Conservation (phyloP, 2,329 filamentous ascomycete species). For the Trichoderma sp. region DNA sequence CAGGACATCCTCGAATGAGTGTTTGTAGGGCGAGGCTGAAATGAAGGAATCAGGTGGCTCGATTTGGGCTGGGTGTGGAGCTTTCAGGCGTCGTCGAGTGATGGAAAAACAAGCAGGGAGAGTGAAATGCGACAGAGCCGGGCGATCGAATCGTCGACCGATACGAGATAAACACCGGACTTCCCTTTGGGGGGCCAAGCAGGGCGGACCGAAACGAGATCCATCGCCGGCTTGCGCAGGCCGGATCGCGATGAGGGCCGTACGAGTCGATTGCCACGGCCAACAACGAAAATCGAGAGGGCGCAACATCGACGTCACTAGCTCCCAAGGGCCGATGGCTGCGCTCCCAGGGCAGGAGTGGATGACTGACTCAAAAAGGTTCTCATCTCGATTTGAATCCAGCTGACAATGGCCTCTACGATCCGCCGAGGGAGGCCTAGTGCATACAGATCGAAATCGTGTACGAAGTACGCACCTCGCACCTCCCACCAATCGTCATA, state of each 20-base stretch:
- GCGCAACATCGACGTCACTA: conserved; percentile 2
- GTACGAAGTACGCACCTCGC: no score
- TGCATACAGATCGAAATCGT: background rate
- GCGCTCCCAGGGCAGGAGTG: background rate
- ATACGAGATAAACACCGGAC: background rate
- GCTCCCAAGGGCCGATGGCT: background rate
- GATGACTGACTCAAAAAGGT: background rate
- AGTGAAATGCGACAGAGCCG: background rate
- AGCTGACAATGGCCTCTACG: background rate
- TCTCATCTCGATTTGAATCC: background rate
- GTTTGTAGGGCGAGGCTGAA: conserved; percentile 9
- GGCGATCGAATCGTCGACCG: background rate
- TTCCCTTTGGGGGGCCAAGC: background rate
- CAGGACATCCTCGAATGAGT: background rate
- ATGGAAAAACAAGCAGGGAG: background rate
- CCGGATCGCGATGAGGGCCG: conserved; percentile 19
- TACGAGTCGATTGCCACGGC: background rate
- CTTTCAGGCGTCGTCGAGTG: background rate
- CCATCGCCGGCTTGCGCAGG: conserved; percentile 14
- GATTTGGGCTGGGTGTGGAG: conserved; percentile 3
- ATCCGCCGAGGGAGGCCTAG: background rate
- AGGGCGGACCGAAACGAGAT: conserved; percentile 21
- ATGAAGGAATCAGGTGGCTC: background rate
- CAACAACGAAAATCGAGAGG: background rate
- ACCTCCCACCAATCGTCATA: background rate